Percentiles rank a stretch among this genome's conserved stretches.
Evolutionary conservation across 2,329 filamentous ascomycete genomes (phyloP).

Genomic region (Trichoderma koningii): DNA sequence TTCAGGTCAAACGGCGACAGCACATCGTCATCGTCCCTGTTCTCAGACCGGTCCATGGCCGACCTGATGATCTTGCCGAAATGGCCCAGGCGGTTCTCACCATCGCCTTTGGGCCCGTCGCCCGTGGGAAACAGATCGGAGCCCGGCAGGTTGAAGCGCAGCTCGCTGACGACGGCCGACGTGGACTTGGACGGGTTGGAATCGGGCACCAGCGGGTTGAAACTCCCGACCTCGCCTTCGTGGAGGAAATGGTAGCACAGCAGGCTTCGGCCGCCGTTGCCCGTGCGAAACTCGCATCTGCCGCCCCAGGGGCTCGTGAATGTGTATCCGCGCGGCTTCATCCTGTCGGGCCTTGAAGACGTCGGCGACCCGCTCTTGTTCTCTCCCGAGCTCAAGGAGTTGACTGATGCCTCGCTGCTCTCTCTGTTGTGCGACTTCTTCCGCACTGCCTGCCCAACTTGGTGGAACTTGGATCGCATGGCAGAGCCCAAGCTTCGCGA

Average conservation of each 20-base stretch:
- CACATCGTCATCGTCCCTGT: constrained; percentile 45
- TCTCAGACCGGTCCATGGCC: constrained; percentile 33
- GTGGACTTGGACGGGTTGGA: constrained; percentile 37
- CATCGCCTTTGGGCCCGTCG: constrained; percentile 39
- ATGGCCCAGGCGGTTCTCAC: constrained; percentile 44
- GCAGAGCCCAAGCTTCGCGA: constrained; percentile 52
- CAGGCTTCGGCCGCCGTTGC: constrained; percentile 71
- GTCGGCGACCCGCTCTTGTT: constrained; percentile 28
- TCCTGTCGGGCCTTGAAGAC: constrained; percentile 27
- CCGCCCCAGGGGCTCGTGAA: constrained; percentile 88
- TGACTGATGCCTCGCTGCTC: constrained; percentile 38
- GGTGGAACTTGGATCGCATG: constrained; percentile 50
- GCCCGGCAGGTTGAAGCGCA: constrained; percentile 84
- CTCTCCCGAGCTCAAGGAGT: constrained; percentile 39
- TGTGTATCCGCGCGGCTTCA: constrained; percentile 66
- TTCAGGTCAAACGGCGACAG: constrained; percentile 64
- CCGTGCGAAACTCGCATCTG: constrained; percentile 81
- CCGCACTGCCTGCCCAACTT: constrained; percentile 36
- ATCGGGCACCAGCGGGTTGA: constrained; percentile 49
- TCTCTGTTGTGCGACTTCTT: constrained; percentile 36
- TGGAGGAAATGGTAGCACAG: constrained; percentile 73
- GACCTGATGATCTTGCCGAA: constrained; percentile 48
- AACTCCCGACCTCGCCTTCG: constrained; percentile 39
- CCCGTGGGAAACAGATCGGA: constrained; percentile 49
- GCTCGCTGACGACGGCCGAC: constrained; percentile 67